These are phyloP conservation scores for Suhomyces sp. DNA, from an alignment of 805 yeast genomes.

Conservation along the genomic window DNA sequence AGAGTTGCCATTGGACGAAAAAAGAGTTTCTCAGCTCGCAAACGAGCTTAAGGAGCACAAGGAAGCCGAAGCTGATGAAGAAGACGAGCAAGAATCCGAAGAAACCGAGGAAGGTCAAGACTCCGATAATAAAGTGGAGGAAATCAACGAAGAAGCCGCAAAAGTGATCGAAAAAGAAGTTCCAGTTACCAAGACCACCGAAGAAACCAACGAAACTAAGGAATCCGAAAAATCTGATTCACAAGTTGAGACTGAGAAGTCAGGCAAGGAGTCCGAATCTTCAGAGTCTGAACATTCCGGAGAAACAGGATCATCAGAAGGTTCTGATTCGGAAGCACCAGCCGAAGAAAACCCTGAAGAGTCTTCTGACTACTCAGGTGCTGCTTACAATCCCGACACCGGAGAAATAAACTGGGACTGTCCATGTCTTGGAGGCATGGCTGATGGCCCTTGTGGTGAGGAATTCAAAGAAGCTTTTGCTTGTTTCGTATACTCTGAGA, in stretches of 20 bases:
- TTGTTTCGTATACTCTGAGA: constrained; percentile 90
- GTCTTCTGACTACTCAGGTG: constrained; percentile 42
- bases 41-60: constrained; percentile 2
- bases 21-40: constrained; percentile 6
- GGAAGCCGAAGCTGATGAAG: constrained; percentile 11
- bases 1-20: constrained; percentile 5
- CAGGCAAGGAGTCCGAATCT: too few species aligned
- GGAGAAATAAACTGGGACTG: constrained; percentile 99
- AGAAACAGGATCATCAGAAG: background rate
- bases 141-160: background rate
- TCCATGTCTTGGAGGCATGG: constrained; percentile 99
- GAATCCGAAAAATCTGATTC: too few species aligned
- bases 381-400: constrained; percentile 93
- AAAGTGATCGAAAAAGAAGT: constrained; percentile 2
- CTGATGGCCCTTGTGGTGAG: constrained; percentile 97
- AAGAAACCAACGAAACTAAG: background rate
- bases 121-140: constrained; percentile 6
- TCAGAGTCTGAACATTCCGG: background rate
- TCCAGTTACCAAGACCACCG: background rate
- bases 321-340: background rate
- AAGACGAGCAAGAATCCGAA: constrained; percentile 10
- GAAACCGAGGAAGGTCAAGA: constrained; percentile 3
- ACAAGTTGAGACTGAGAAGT: too few species aligned
- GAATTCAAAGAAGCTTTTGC: constrained; percentile 93
- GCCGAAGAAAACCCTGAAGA: background rate